Base-by-base conservation (phyloP, 768 basidiomycete genomes). In the Boletellus ananiceps region DNA sequence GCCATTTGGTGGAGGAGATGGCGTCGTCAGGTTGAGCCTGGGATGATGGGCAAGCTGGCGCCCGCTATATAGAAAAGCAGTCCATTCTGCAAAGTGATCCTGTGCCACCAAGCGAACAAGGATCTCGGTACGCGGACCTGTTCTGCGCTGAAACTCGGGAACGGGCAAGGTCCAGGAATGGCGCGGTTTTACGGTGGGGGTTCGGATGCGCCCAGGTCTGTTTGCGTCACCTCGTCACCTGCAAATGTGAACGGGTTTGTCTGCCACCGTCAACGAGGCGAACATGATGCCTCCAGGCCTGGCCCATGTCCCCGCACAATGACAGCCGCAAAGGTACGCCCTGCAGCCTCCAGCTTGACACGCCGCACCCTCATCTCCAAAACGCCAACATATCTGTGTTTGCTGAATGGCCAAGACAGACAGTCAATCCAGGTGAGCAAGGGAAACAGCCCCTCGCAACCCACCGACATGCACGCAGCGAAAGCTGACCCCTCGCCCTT, bases 401-500 rank as follows among this genome's bases (percentile, higher is more conserved):
- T 27, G 2, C 42, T 32, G 44, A 13, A 54, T 55, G 56, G 27
- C 57, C 39, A 58, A 40, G 40, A 27, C 46, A 32, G 31, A 38
- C n/a, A 36, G 32, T 12, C 45, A 36, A 19, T 47, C 54, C 23
- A 50, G 50, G 57, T 58, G 16, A 32, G 51, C 11, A n/a, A 23
- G 3, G 18, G 9, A 23, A 2, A 41, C 16, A 5, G 8, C 15
- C 23, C 46, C n/a, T 27, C 9, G 12, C 6, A 29, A 40, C 5
- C 15, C 29, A 4, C 23, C 23, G 23, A 25, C 23, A 11, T 29
- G 8, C 27, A 27, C 27, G 27, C 27, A 27, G 8, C 29, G 29
- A 29, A 29, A 9, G 29, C 29, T 29, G 29, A 29, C 29, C 29
- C 29, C 29, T 29, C 29, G 29, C 11, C 29, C 29, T 29, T 29